Conservation (phyloP, 208 protist genomes). For the Herpetomonas tarakana region DNA sequence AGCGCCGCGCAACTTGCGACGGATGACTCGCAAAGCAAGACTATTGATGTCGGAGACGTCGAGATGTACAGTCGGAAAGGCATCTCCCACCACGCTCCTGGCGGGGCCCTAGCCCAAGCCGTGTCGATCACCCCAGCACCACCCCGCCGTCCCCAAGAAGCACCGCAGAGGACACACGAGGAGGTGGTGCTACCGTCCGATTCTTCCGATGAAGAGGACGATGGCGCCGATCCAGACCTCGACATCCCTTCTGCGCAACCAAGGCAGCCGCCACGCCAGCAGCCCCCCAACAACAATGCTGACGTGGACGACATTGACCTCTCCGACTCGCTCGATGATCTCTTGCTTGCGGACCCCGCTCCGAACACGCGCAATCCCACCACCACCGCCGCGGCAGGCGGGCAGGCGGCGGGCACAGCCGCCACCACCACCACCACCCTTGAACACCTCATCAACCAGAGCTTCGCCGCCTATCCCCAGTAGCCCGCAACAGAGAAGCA, state of each 20-base stretch:
- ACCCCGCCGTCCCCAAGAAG: neutral
- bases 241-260: neutral
- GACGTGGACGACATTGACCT: constrained; percentile 2
- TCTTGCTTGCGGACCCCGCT: neutral
- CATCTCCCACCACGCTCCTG: no score
- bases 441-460: neutral
- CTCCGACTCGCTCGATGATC: neutral
- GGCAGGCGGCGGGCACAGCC: no score
- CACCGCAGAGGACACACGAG: neutral
- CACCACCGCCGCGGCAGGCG: no score
- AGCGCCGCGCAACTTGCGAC: neutral
- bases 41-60: neutral
- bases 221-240: neutral
- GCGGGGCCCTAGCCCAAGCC: neutral
- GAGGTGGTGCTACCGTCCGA: neutral
- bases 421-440: neutral
- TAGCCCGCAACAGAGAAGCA: no score
- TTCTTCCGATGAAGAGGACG: neutral
- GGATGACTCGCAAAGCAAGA: no score
- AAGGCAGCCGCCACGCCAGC: neutral
- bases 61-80: no score
- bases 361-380: neutral
- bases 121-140: neutral
- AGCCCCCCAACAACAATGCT: neutral
- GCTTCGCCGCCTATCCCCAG: neutral